Evolutionary conservation across 331 rosid species (phyloP), one percentile per base, ranked within the genome.

Genomic region (Ulmus americana): DNA sequence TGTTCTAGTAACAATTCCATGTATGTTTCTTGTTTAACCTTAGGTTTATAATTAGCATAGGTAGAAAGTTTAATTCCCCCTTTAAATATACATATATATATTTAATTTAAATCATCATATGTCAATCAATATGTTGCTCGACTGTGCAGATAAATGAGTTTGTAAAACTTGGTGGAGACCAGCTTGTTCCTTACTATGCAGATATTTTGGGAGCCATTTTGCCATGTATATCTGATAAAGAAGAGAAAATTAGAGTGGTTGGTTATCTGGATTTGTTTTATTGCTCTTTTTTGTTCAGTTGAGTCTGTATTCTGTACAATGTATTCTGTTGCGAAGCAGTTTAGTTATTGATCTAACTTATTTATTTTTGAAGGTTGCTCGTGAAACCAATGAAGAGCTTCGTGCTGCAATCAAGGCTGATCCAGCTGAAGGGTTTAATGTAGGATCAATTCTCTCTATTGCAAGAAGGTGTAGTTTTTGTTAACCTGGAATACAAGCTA

Each of bases 211-310:
- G 97, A 61, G 97, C 96, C 67, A 90, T 94, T 78, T 72, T 94
- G 70, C 99, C 99, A 59, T 94, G 95, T 82, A 94, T 94, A 79
- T 86, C 99, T 55, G 99, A 94, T 83, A 94, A 90, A 90, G 99
- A 94, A 81, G 99, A 94, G 82, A 94, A 94, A 81, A 94, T 94
- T 58, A 80, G 99, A 85, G 97, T 94, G 95, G 99, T 94, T 77
- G 55, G 80, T 77, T 79, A 48, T 46, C 55, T 64, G 6, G 20
- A 48, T 41, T 59, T 59, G 61, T 54, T 51, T 28, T 20, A 18
- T 63, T 44, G n/a, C 55, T 28, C 46, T 59, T 18, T 16, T 67
- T 28, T 14, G 14, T 1, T 40, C 7, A 35, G 6, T 40, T 28
- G 56, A 39, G 7, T 10, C 28, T 18, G 35, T 45, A 13, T 6